Percentiles rank a stretch among this genome's conserved stretches.
These are phyloP conservation scores for Fusarium duplospermum DNA, from an alignment of 2,329 filamentous ascomycete species.

Conservation along the genomic window DNA sequence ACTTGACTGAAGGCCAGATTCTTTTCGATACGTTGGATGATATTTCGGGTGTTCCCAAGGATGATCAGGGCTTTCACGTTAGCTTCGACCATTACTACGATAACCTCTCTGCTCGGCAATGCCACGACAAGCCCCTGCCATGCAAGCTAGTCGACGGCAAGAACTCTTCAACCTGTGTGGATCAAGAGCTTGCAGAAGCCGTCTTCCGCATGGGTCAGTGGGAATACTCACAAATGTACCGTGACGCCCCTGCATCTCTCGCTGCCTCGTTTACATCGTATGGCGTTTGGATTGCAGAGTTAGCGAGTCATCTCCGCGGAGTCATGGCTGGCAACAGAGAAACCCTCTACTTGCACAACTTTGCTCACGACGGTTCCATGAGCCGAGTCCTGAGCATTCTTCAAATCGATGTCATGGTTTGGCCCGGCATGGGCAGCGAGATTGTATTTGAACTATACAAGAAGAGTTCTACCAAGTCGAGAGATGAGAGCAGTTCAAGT, in stretches of 20 bases:
- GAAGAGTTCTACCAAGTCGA: slow-evolving; percentile 40
- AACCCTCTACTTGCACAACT: slow-evolving; percentile 75
- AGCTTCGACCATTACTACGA: slow-evolving; percentile 88
- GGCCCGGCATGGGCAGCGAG: slow-evolving; percentile 85
- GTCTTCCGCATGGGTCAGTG: slow-evolving; percentile 84
- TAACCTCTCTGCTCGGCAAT: slow-evolving; percentile 82
- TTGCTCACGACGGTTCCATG: slow-evolving; percentile 83
- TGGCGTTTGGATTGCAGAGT: slow-evolving; percentile 80
- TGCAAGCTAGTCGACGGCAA: slow-evolving; percentile 65
- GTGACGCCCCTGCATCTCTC: slow-evolving; percentile 72
- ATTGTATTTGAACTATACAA: slow-evolving; percentile 79
- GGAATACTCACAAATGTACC: slow-evolving; percentile 84
- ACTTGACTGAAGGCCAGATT: slow-evolving; percentile 66
- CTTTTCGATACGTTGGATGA: slow-evolving; percentile 72
- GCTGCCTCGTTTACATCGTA: slow-evolving; percentile 70
- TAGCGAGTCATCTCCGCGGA: slow-evolving; percentile 73
- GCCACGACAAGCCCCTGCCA: slow-evolving; percentile 78
- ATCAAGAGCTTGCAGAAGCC: slow-evolving; percentile 70
- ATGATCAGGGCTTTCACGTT: slow-evolving; percentile 72
- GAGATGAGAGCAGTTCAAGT: background rate
- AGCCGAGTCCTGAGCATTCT: slow-evolving; percentile 74
- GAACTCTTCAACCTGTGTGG: slow-evolving; percentile 69
- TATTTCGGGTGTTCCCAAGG: slow-evolving; percentile 72
- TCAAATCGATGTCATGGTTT: slow-evolving; percentile 78
- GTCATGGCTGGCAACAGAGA: slow-evolving; percentile 55